Conservation (phyloP, 169 alveolate genomes). For the Plasmodium yoelii region DNA sequence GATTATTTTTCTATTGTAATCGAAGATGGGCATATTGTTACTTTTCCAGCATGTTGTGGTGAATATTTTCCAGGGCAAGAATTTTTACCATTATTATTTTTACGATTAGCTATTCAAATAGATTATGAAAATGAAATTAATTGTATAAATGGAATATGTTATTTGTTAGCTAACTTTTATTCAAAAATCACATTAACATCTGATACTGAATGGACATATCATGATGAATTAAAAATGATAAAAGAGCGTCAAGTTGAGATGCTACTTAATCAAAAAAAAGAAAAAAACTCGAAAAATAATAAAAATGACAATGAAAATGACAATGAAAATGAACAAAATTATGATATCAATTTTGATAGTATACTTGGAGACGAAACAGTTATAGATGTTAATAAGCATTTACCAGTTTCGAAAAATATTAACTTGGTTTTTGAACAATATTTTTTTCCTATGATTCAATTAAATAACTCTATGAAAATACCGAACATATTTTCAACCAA, state of each 20-base stretch:
- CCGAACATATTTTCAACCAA: conserved; percentile 48
- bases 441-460: conserved; percentile 69
- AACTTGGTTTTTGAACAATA: conserved; percentile 66
- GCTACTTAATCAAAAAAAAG: not conserved
- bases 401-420: conserved; percentile 56
- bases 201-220: conserved; percentile 60
- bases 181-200: conserved; percentile 38
- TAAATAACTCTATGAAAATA: conserved; percentile 46
- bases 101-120: conserved; percentile 57
- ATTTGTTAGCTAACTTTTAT: conserved; percentile 49
- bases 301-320: not conserved
- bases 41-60: conserved; percentile 71
- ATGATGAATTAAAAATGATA: conserved; percentile 53
- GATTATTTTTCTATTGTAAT: conserved; percentile 65
- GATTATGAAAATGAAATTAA: conserved; percentile 56
- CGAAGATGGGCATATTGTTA: conserved; percentile 51
- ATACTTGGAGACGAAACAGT: conserved; percentile 63
- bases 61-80: conserved; percentile 85
- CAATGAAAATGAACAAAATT: not conserved
- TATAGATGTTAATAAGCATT: conserved; percentile 49
- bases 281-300: not conserved
- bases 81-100: conserved; percentile 78
- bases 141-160: conserved; percentile 66
- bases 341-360: conserved; percentile 8
- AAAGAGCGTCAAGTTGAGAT: conserved; percentile 37